Percentiles rank a stretch among this genome's conserved stretches.
phyloP scores from a whole-genome alignment of 2,329 filamentous ascomycete genomes.

The Ceratocystis albifundus region DNA sequence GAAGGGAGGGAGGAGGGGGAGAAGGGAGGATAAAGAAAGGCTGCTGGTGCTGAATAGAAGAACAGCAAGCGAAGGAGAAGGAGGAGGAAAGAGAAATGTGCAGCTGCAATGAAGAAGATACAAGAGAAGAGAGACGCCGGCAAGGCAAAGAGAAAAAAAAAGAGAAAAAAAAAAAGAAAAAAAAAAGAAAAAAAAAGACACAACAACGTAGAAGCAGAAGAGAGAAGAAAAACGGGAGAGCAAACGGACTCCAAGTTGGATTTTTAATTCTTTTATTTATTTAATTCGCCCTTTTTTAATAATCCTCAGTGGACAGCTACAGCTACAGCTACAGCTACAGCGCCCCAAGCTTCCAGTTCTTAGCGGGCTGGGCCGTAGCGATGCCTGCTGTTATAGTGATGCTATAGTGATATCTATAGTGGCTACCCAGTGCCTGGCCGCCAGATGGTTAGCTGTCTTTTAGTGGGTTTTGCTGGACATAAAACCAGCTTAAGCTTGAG shows the following conservation, averaged over 20 bases:
- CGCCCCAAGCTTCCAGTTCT: background rate
- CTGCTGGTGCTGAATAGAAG: background rate
- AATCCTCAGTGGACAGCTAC: background rate
- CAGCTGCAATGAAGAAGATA: background rate
- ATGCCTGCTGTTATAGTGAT: background rate
- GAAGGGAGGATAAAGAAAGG: background rate
- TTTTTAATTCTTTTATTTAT: slow-evolving; percentile 11
- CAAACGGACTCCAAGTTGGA: slow-evolving; percentile 4
- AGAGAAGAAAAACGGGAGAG: slow-evolving; percentile 14
- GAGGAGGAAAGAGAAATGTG: background rate
- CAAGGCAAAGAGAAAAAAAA: slow-evolving; percentile 6
- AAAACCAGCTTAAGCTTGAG: background rate
- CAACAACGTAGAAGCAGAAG: slow-evolving; percentile 11
- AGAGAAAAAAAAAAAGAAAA: slow-evolving; percentile 11
- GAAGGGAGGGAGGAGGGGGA: background rate
- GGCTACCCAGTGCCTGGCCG: background rate
- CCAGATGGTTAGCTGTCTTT: background rate
- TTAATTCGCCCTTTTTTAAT: background rate
- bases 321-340: too few species aligned
- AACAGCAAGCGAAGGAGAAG: background rate
- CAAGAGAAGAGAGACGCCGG: slow-evolving; percentile 5
- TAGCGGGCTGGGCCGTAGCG: background rate
- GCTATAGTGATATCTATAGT: background rate
- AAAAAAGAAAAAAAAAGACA: slow-evolving; percentile 14
- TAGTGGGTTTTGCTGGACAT: background rate